Base-by-base conservation (phyloP, 2,329 filamentous ascomycete genomes). In the Venturia asperata region DNA sequence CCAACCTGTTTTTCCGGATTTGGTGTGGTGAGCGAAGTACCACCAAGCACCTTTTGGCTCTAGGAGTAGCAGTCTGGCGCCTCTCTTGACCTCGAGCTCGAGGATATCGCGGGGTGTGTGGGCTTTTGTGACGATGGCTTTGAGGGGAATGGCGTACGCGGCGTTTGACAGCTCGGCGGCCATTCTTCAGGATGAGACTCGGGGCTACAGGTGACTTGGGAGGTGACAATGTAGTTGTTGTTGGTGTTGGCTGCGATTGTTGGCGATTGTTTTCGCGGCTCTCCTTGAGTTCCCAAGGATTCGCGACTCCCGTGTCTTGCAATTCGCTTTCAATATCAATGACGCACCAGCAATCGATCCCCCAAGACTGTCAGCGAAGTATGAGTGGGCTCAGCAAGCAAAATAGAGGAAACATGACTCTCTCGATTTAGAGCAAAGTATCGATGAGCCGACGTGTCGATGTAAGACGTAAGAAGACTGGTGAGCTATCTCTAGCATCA, bases 1-100 rank as follows among this genome's bases (percentile, higher is more conserved):
- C 71, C 71, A 41, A 68, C 71, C 66, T 72, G 73, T 65, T 70
- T 68, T 65, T 69, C 71, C 41, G 69, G 70, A 30, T 71, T 71
- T 52, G 41, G 19, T 19, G 61, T 27, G 42, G 30, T 71, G 62
- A 27, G 56, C 65, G 21, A 64, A 5, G 41, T 41, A 66, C 65
- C 65, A 66, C 62, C 62, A 65, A 9, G 60, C 61, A 15, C 65
- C 62, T 39, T 66, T 61, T 3, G 45, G 34, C 56, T 58, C 49
- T 17, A 66, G 49, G 42, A 66, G 49, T 1, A 30, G 39, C 5
- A 66, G 24, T 52, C 21, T 27, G 27, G 56, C 42, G 41, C 45
- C 30, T 24, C 34, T n/a, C 24, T 43, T 65, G 34, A 66, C 7
- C 6, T 34, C 17, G 13, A 66, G 49, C 24, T 66, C 65, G 41